phyloP scores from a whole-genome alignment of 1,139 yeast species.

The Magnusiomyces ingens region DNA sequence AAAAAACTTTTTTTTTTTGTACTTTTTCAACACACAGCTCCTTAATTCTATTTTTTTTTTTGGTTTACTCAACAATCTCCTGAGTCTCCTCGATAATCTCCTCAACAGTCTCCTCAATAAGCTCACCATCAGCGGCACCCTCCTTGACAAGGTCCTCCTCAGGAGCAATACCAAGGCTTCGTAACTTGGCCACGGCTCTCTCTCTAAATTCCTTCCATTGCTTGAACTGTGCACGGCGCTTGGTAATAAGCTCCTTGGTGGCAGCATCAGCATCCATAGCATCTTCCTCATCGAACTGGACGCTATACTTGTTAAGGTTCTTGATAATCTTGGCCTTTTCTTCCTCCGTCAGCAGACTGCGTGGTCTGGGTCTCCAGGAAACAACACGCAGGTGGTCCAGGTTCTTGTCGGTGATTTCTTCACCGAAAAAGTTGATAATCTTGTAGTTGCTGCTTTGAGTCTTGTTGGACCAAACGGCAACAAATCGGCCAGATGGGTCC shows the following conservation, averaged over 20 bases:
- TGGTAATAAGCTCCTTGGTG: constrained; percentile 79
- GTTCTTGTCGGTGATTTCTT: constrained; percentile 62
- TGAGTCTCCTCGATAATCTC: constrained; percentile 73
- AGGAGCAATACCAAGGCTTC: constrained; percentile 38
- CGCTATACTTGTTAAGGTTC: constrained; percentile 82
- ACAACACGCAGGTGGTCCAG: constrained; percentile 83
- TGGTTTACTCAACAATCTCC: constrained; percentile 56
- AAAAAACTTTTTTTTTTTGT: constrained; percentile 3
- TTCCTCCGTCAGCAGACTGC: constrained; percentile 61
- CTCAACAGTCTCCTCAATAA: constrained; percentile 59
- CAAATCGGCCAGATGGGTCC: constrained; percentile 94
- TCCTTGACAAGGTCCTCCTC: constrained; percentile 25
- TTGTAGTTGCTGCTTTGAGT: constrained; percentile 81
- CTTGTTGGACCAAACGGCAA: constrained; percentile 75
- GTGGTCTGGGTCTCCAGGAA: constrained; percentile 97
- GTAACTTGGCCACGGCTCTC: constrained; percentile 44
- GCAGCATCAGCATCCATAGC: constrained; percentile 97
- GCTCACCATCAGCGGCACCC: constrained; percentile 35
- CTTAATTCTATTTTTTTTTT: constrained; percentile 19
- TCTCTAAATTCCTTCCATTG: constrained; percentile 85
- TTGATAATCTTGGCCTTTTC: constrained; percentile 86
- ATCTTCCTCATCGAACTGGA: constrained; percentile 90
- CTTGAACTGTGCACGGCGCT: constrained; percentile 72
- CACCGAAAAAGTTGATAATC: constrained; percentile 79
- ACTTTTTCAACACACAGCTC: not conserved